A percentile compares a stretch with the other conserved stretches of the same genome.
Evolutionary conservation across 768 basidiomycete species (phyloP).

Genomic region (Xerocomus brunneocitrinus): DNA sequence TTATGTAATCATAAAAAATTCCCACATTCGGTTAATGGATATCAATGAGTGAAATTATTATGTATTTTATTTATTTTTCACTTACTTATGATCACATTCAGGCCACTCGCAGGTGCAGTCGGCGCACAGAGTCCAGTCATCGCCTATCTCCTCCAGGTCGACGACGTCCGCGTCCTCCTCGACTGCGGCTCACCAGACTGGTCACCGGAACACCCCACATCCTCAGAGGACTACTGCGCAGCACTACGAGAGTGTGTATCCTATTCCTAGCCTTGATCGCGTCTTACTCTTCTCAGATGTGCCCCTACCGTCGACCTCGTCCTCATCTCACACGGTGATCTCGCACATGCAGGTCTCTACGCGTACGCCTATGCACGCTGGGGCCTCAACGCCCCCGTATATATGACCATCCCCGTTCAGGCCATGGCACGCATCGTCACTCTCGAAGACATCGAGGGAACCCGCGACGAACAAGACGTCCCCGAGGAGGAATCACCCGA

Average conservation of each 20-base stretch:
- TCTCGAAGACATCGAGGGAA: constrained; percentile 80
- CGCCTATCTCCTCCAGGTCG: constrained; percentile 86
- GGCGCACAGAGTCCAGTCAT: constrained; percentile 60
- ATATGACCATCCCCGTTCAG: constrained; percentile 91
- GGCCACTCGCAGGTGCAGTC: constrained; percentile 83
- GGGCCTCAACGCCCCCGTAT: constrained; percentile 86
- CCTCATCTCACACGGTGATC: constrained; percentile 89
- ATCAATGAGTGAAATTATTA: background rate
- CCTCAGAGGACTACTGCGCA: constrained; percentile 51
- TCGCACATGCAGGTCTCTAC: constrained; percentile 86
- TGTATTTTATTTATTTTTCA: constrained; percentile 1
- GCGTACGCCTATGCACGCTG: constrained; percentile 87
- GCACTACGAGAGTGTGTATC: constrained; percentile 59
- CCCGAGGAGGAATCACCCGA: constrained; percentile 27
- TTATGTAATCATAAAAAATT: constrained; percentile 26
- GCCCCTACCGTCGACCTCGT: constrained; percentile 86
- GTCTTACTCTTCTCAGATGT: constrained; percentile 40
- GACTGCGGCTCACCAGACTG: constrained; percentile 94
- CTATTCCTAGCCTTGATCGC: background rate
- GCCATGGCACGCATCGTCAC: constrained; percentile 93
- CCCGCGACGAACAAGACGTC: constrained; percentile 71
- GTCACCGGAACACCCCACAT: constrained; percentile 50
- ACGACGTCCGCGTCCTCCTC: constrained; percentile 88
- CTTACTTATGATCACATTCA: constrained; percentile 83
- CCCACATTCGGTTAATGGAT: constrained; percentile 22